Evolutionary conservation across 371 early-diverging fungal genomes (phyloP).

Genomic region (Apophysomyces elegans): DNA sequence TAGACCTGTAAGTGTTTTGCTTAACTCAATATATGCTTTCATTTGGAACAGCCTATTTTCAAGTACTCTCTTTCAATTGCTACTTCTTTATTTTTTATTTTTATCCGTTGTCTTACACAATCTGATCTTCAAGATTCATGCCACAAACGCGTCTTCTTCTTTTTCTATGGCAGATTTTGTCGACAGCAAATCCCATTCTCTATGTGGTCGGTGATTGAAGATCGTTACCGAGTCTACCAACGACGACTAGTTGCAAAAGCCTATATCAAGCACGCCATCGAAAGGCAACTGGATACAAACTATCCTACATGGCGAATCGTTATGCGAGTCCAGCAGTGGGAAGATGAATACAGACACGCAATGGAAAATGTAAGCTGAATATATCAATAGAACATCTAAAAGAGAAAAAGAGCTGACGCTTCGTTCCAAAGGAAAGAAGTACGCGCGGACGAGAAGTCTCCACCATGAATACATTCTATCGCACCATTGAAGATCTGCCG

Average conservation of each 20-base stretch:
- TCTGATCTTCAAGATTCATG: slow-evolving; percentile 7
- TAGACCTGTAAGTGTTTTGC: slow-evolving; percentile 23
- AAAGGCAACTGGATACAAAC: slow-evolving; percentile 22
- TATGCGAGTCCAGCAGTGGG: slow-evolving; percentile 27
- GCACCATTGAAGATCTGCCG: slow-evolving; percentile 23
- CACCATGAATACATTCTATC: slow-evolving; percentile 12
- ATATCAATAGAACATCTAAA: not conserved
- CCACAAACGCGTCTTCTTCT: slow-evolving; percentile 6
- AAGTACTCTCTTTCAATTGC: not conserved
- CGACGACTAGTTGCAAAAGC: slow-evolving; percentile 19
- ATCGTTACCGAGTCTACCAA: slow-evolving; percentile 27
- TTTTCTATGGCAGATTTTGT: slow-evolving; percentile 17
- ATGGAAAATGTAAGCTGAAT: slow-evolving; percentile 23
- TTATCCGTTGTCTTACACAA: not conserved
- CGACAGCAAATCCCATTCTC: slow-evolving; percentile 28
- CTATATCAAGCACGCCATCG: slow-evolving; percentile 22
- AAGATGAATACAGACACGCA: slow-evolving; percentile 30
- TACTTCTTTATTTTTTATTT: slow-evolving; percentile 5
- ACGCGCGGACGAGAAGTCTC: not conserved
- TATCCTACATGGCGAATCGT: slow-evolving; percentile 23
- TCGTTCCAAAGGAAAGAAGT: slow-evolving; percentile 1
- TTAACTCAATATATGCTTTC: not conserved
- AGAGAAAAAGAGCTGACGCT: not conserved
- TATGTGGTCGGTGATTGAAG: slow-evolving; percentile 30
- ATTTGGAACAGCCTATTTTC: not conserved